Evolutionary conservation across 257 asterid species (phyloP).

Genomic region (Linaria vulgaris): DNA sequence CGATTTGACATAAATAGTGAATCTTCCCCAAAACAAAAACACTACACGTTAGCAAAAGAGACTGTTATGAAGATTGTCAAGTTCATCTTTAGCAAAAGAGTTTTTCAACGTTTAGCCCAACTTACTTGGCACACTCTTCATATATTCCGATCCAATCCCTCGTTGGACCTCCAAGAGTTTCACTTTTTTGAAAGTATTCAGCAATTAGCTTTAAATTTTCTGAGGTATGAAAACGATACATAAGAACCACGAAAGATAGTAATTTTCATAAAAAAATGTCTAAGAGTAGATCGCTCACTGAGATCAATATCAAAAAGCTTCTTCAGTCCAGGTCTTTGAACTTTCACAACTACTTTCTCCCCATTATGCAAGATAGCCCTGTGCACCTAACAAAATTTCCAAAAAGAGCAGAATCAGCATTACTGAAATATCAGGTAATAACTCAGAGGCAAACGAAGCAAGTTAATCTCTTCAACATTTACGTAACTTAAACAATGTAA

Average conservation of each 20-base stretch:
- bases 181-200: constrained; percentile 89
- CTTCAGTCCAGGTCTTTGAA: constrained; percentile 93
- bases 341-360: constrained; percentile 86
- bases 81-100: constrained; percentile 5
- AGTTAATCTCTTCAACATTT: neutral
- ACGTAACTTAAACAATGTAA: neutral
- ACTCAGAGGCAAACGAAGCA: constrained; percentile 3
- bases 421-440: neutral
- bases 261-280: neutral
- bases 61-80: neutral
- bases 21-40: neutral
- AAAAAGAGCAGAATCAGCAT: constrained; percentile 32
- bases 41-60: neutral
- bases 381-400: constrained; percentile 63
- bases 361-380: constrained; percentile 91
- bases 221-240: constrained; percentile 35
- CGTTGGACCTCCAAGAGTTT: constrained; percentile 93
- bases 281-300: constrained; percentile 47
- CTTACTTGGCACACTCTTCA: constrained; percentile 98
- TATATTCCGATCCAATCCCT: constrained; percentile 93
- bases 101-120: neutral
- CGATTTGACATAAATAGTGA: neutral
- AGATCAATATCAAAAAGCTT: constrained; percentile 92
- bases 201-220: constrained; percentile 86
- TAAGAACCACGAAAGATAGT: neutral